A percentile compares a stretch with the other conserved stretches of the same genome.
Evolutionary conservation across 1,139 yeast genomes (phyloP).

Genomic region (Blastobotrys illinoisensis): DNA sequence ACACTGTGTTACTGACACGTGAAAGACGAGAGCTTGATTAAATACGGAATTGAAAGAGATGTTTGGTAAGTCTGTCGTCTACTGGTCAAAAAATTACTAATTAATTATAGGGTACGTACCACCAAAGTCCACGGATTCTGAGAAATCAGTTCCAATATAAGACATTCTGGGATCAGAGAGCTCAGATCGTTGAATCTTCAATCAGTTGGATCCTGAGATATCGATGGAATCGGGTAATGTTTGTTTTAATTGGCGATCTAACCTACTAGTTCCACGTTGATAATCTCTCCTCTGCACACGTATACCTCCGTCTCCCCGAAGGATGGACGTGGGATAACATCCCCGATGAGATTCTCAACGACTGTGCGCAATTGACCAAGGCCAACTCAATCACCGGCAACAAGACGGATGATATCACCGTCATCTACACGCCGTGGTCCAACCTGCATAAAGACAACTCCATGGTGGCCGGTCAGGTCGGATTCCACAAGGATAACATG

Average conservation of each 20-base stretch:
- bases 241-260: not conserved
- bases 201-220: no score
- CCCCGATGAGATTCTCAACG: constrained; percentile 48
- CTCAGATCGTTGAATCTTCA: no score
- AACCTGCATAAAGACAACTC: constrained; percentile 65
- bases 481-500: constrained; percentile 54
- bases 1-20: constrained; percentile 1
- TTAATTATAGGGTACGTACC: constrained; percentile 3
- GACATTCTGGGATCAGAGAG: no score
- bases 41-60: constrained; percentile 62
- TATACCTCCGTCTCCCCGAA: constrained; percentile 55
- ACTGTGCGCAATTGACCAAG: constrained; percentile 72
- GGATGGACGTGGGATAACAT: constrained; percentile 44
- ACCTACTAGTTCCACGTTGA: constrained; percentile 60
- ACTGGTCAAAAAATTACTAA: not conserved
- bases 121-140: no score
- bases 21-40: constrained; percentile 58
- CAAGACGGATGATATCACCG: constrained; percentile 61
- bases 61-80: constrained; percentile 47
- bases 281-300: constrained; percentile 73
- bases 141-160: no score
- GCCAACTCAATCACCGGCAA: constrained; percentile 77
- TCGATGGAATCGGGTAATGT: no score
- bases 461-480: constrained; percentile 83
- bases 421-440: constrained; percentile 72